Conservation (phyloP, 2,329 filamentous ascomycete species). For the Thermomyces lanuginosus region DNA sequence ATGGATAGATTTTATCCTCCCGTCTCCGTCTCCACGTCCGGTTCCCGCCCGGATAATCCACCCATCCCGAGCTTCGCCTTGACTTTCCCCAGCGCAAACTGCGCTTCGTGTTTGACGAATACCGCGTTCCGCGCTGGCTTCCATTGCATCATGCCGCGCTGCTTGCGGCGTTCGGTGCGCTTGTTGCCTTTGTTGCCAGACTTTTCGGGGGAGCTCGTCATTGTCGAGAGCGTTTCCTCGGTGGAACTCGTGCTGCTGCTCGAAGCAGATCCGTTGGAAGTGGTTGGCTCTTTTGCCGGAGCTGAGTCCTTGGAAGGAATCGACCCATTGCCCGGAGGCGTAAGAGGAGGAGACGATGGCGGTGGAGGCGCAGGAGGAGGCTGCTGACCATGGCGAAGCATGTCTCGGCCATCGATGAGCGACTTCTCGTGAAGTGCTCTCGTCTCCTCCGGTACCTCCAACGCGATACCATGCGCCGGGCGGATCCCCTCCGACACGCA, state of each 20-base stretch:
- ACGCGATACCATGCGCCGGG: slow-evolving; percentile 48
- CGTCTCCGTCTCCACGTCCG: slow-evolving; percentile 68
- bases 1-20: no score
- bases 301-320: no score
- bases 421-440: slow-evolving; percentile 68
- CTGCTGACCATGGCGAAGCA: slow-evolving; percentile 61
- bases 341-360: no score
- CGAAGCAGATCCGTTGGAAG: slow-evolving; percentile 8
- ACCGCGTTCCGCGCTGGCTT: slow-evolving; percentile 68
- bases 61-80: slow-evolving; percentile 54
- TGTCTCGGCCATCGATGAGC: slow-evolving; percentile 60
- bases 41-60: slow-evolving; percentile 60
- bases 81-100: slow-evolving; percentile 58
- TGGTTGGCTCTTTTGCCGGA: slow-evolving; percentile 18
- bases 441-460: slow-evolving; percentile 56
- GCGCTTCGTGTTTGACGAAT: slow-evolving; percentile 78
- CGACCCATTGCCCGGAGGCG: no score
- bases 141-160: slow-evolving; percentile 91
- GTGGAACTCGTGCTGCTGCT: slow-evolving; percentile 4
- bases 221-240: slow-evolving; percentile 7
- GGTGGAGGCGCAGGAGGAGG: no score
- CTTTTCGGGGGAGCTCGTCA: no score
- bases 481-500: slow-evolving; percentile 79
- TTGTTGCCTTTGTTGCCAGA: slow-evolving; percentile 21
- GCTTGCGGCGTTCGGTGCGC: slow-evolving; percentile 55